These are phyloP conservation scores for Aspergillus funiculosus DNA, from an alignment of 495 filamentous ascomycete species.

Conservation along the genomic window DNA sequence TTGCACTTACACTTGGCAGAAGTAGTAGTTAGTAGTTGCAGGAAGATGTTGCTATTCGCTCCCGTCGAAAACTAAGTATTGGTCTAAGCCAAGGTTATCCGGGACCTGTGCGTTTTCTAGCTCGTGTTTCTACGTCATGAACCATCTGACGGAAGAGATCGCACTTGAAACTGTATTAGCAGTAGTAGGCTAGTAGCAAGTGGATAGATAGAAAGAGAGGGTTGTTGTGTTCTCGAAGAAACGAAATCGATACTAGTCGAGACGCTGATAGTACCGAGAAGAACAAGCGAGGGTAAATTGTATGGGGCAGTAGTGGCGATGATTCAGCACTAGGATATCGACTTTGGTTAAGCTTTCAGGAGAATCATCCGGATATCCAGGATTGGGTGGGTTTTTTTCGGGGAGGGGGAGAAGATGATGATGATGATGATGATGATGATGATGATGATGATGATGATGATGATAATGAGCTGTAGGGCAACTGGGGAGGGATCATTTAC, in stretches of 20 bases:
- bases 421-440: too few species aligned
- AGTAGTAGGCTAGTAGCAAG: too few species aligned
- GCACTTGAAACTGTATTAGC: too few species aligned
- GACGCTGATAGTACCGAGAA: too few species aligned
- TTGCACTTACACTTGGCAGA: too few species aligned
- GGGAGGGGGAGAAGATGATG: too few species aligned
- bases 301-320: too few species aligned
- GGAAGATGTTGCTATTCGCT: background rate
- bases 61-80: too few species aligned
- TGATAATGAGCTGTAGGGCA: too few species aligned
- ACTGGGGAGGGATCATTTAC: too few species aligned
- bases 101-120: too few species aligned
- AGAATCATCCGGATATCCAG: constrained; percentile 14
- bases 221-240: background rate
- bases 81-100: background rate
- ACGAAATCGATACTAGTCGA: background rate
- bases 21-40: background rate
- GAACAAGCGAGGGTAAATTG: background rate
- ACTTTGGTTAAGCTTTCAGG: constrained; percentile 15
- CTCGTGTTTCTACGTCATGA: constrained; percentile 2
- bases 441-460: constrained; percentile 8
- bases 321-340: background rate
- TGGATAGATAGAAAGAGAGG: background rate
- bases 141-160: background rate
- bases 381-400: background rate